Evolutionary conservation across 2,329 filamentous ascomycete species (phyloP), one percentile per base, ranked within the genome.

Genomic region (Colletotrichum sp.): DNA sequence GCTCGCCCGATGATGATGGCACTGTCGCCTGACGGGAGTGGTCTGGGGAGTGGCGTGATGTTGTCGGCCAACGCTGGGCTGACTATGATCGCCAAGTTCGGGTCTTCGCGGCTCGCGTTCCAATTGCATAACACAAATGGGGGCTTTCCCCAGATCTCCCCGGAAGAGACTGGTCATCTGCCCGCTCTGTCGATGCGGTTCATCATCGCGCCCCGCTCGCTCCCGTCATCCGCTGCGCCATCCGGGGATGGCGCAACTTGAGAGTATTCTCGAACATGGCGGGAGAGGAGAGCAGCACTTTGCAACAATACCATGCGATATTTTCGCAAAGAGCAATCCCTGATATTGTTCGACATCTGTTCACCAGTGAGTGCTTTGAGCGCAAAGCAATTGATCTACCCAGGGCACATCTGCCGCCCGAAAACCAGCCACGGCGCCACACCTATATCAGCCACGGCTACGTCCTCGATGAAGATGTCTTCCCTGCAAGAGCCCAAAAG

Each of bases 21-120:
- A 75, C 7, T 64, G 73, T 75, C 73, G 69, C 44, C 55, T 72
- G 73, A 75, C 65, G 69, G 32, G 30, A 19, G n/a, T 44, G 59
- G 59, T 28, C 44, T n/a, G 44, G 44, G 15, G 25, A 64, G 73
- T 68, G 73, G 73, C 73, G 73, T 75, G 73, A 75, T 75, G 69
- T 75, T 48, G 73, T 68, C 69, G 69, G 28, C 73, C 64, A 72
- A 75, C 69, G 34, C 73, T 75, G 73, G 69, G 63, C 73, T 75
- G 73, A 75, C 69, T 32, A 25, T 28, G 48, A 48, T 27, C 39
- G 73, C 64, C 73, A 72, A 72, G 73, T 13, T 63, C 57, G 73
- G 69, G 36, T 64, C 39, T 61, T 59, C 39, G 63, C 69, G 63
- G 69, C 16, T 30, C 30, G 39, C 12, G 55, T 64, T 34, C 69